Evolutionary conservation across 2,329 filamentous ascomycete species (phyloP).

Genomic region (Mycogone perniciosa): DNA sequence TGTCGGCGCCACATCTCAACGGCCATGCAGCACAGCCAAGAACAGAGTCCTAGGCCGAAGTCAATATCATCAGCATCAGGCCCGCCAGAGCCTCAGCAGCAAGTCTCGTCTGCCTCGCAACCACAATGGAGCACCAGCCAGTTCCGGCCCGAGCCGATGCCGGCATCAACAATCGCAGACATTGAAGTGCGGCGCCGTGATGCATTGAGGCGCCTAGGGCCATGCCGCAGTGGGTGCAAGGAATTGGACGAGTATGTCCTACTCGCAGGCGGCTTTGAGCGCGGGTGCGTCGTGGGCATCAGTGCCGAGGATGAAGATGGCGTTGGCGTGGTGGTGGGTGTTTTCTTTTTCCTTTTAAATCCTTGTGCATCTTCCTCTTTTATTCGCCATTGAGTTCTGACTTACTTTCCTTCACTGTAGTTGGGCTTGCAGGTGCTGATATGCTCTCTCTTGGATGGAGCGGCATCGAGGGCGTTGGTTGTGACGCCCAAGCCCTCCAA

Average conservation of each 20-base stretch:
- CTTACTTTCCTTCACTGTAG: slow-evolving; percentile 18
- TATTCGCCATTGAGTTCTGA: neutral
- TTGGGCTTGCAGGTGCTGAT: slow-evolving; percentile 45
- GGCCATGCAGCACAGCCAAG: neutral
- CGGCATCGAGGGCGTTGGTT: slow-evolving; percentile 31
- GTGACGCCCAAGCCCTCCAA: slow-evolving; percentile 42
- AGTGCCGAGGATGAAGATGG: slow-evolving; percentile 46
- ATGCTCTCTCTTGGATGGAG: slow-evolving; percentile 28
- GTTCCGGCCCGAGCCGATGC: slow-evolving; percentile 35
- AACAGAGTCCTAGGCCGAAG: neutral
- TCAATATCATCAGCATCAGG: neutral
- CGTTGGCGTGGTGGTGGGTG: slow-evolving; percentile 41
- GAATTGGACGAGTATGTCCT: slow-evolving; percentile 45
- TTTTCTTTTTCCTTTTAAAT: neutral
- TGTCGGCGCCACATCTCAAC: neutral
- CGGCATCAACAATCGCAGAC: slow-evolving; percentile 37
- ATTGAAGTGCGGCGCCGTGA: slow-evolving; percentile 33
- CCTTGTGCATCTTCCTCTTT: slow-evolving; percentile 3
- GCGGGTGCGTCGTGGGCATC: slow-evolving; percentile 47
- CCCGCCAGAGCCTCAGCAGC: no score
- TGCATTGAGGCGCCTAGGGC: slow-evolving; percentile 23
- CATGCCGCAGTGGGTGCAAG: slow-evolving; percentile 36
- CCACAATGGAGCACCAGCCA: neutral
- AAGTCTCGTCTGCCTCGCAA: no score
- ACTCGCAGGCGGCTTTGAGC: slow-evolving; percentile 40